These are phyloP conservation scores for Trichoderma reesei DNA, from an alignment of 495 filamentous ascomycete species.

Conservation along the genomic window DNA sequence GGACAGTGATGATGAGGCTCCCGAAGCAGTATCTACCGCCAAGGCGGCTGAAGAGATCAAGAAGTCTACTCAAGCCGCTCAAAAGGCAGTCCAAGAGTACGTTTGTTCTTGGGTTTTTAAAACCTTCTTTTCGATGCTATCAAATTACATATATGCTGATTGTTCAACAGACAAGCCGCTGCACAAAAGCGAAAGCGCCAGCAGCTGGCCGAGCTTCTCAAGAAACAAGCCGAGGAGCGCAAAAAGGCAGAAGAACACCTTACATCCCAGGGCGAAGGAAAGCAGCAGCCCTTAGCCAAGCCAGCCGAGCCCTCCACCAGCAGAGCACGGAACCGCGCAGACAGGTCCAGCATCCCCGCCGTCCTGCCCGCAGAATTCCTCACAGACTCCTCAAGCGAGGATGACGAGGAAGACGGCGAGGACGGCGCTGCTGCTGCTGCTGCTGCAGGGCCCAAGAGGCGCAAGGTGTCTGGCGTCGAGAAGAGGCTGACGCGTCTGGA, in stretches of 20 bases:
- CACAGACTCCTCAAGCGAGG: conserved; percentile 29
- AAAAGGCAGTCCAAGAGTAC: conserved; percentile 34
- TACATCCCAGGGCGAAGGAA: background rate
- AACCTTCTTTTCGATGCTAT: background rate
- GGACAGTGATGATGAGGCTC: conserved; percentile 34
- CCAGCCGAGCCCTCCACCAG: conserved; percentile 8
- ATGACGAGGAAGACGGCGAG: background rate
- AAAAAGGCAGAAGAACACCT: conserved; percentile 19
- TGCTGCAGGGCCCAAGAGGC: conserved; percentile 23
- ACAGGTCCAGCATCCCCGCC: conserved; percentile 27
- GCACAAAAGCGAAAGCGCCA: conserved; percentile 36
- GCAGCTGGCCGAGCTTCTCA: conserved; percentile 35
- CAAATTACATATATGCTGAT: background rate
- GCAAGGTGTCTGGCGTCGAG: conserved; percentile 23
- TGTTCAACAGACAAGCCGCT: conserved; percentile 26
- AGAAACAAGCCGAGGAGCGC: conserved; percentile 33
- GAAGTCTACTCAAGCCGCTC: conserved; percentile 27
- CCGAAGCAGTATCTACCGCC: conserved; percentile 35
- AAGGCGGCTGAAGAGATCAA: conserved; percentile 24
- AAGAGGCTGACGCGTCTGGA: conserved; percentile 18
- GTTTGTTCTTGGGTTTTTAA: background rate
- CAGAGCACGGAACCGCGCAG: conserved; percentile 15
- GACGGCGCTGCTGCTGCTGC: conserved; percentile 12
- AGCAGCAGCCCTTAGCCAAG: background rate
- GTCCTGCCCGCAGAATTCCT: conserved; percentile 37